A percentile compares a stretch with the other conserved stretches of the same genome.
These are phyloP conservation scores for Fraxinus albicans DNA, from an alignment of 305 asterid species.

Conservation along the genomic window DNA sequence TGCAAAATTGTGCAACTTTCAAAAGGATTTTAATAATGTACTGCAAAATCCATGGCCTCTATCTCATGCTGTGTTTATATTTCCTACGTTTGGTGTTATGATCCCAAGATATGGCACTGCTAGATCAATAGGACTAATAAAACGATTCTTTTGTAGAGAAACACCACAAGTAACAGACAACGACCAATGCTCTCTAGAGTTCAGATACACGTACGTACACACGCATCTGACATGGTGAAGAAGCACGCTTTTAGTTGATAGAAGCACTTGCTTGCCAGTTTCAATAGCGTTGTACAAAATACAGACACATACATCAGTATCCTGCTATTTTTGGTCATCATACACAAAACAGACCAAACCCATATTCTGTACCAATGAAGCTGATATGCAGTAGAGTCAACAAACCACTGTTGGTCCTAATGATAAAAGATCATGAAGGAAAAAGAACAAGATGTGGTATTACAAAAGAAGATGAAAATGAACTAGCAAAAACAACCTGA, in stretches of 20 bases:
- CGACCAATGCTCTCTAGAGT: neutral
- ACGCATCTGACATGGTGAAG: neutral
- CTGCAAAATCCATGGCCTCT: neutral
- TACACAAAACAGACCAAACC: conserved; percentile 4
- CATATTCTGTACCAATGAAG: neutral
- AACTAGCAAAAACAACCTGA: conserved; percentile 21
- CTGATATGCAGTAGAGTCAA: neutral
- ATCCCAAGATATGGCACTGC: neutral
- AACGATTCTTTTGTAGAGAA: neutral
- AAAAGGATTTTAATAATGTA: neutral
- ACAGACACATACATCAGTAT: neutral
- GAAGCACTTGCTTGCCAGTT: neutral
- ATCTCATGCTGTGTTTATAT: neutral
- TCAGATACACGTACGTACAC: neutral
- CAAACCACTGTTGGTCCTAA: conserved; percentile 10
- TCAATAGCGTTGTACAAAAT: neutral
- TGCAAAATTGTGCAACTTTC: neutral
- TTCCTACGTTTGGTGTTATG: neutral
- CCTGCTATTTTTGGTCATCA: conserved; percentile 5
- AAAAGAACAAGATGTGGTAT: conserved; percentile 6
- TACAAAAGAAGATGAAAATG: conserved; percentile 18
- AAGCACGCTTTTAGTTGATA: neutral
- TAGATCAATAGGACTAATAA: neutral
- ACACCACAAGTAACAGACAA: conserved; percentile 15
- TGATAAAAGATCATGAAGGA: neutral